Evolutionary conservation across 2,329 filamentous ascomycete species (phyloP), one percentile per base, ranked within the genome.

Genomic region (Didymella lethalis): DNA sequence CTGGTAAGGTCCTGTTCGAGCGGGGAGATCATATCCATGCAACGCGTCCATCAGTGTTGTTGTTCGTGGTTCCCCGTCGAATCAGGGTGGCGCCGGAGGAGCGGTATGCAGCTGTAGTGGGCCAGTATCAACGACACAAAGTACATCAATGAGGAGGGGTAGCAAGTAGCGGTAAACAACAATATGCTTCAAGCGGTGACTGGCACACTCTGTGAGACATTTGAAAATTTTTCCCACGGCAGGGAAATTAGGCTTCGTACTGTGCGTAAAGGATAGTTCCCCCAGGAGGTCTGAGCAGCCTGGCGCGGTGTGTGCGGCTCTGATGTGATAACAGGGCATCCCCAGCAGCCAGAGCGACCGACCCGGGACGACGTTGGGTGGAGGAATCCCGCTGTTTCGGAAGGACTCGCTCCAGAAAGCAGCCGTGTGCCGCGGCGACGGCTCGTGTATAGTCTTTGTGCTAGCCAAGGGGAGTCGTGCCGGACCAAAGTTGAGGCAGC

Each of bases 131-230:
- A 59, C 40, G 50, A 54, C 34, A 54, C 46, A 46, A 45, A 43
- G 25, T 50, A 47, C 45, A 28, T 38, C 40, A 32, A 47, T 28
- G 26, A 53, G 56, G 46, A 54, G 56, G 56, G 56, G 50, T 43
- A 49, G 44, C 38, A 59, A 77, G 67, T 72, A 75, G 75, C 75
- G 74, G 75, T 76, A 74, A 76, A 69, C 69, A 70, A 66, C 61
- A 68, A 59, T 63, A 67, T 63, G 63, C 62, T 61, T 59, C 63
- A 65, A 62, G 65, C 62, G 68, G 62, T 62, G 52, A 61, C 57
- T 54, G 64, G 60, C 61, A 63, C 62, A 65, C 52, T 62, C 62
- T 70, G 72, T 72, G 70, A 75, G 74, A 75, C 71, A 67, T 56
- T 60, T 61, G 54, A 57, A 66, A 72, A 72, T 68, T 66, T 59